These are phyloP conservation scores for Yamadazyma philogaea DNA, from an alignment of 805 yeast genomes.

Conservation along the genomic window DNA sequence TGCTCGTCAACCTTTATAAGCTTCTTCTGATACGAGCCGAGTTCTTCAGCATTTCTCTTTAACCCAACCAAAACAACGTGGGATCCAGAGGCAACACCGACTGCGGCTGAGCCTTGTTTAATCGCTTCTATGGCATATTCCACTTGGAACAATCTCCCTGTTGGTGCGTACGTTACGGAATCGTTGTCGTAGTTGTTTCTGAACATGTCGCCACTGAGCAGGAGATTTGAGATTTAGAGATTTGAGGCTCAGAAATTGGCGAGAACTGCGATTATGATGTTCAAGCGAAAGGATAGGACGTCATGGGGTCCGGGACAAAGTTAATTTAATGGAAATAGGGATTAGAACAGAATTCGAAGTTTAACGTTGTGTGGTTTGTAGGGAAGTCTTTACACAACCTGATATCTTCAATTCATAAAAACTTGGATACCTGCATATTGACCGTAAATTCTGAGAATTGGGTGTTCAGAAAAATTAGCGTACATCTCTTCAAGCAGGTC, in stretches of 20 bases:
- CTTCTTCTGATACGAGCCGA: conserved; percentile 95
- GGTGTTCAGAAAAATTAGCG: neutral
- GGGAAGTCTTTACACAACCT: too few species aligned
- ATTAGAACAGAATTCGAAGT: neutral
- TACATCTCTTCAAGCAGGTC: neutral
- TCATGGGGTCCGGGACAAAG: neutral
- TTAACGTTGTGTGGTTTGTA: too few species aligned
- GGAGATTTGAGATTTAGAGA: neutral
- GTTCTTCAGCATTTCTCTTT: conserved; percentile 94
- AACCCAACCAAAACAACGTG: conserved; percentile 92
- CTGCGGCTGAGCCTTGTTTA: conserved; percentile 97
- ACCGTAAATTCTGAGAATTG: neutral
- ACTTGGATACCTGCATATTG: neutral
- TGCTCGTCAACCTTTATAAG: conserved; percentile 89
- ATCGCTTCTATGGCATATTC: conserved; percentile 94
- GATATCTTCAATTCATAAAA: neutral
- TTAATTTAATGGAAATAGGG: neutral
- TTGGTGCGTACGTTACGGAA: conserved; percentile 95
- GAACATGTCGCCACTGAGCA: conserved; percentile 46
- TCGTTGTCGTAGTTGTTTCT: conserved; percentile 99
- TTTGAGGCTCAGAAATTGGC: neutral
- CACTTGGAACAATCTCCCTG: conserved; percentile 84
- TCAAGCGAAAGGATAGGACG: neutral
- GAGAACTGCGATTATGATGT: neutral
- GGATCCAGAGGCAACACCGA: conserved; percentile 81